Base-by-base conservation (phyloP, 1,139 yeast species). In the Kurtzmaniella quercitrusa region DNA sequence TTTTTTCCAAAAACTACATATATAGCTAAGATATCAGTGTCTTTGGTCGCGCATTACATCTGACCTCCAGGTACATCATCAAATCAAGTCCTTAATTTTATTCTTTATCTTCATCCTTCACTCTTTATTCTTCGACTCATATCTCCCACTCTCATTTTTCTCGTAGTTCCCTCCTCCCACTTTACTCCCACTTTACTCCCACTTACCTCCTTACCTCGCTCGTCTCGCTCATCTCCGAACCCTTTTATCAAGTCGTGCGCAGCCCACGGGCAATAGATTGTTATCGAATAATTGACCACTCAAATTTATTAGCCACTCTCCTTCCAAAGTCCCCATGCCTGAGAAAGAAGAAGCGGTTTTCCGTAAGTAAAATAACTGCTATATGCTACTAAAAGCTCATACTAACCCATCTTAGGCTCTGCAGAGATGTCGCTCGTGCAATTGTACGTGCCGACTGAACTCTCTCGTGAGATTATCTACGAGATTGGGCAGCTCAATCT, bases 371-470 rank as follows among this genome's bases (percentile, higher is more conserved):
- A 14, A 26, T 9, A 14, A 26, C 12, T 26, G n/a, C 3, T 9
- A 6, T 5, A 26, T 14, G 14, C 30, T 26, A n/a, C 30, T 9
- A 26, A 11, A 14, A 9, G 9, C n/a, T 14, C 9, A 5, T 26
- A 26, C 30, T 26, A 26, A 26, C 30, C 30, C 4, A 3, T 9
- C 30, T 14, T 18, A 67, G 71, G 72, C 58, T 84, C 93, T 41
- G 93, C 93, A 77, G 86, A 81, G 54, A 84, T 84, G 93, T 78
- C 88, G 18, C 75, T 83, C 61, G 78, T 84, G 37, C 88, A 84
- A 57, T 63, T 85, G 53, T 84, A 83, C 56, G 80, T 84, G 42
- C 89, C 91, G 2, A 70, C 82, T 20, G 94, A 85, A 61, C 76
- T 80, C 19, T 68, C 85, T 2, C 68, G 93, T 51, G 88, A 82